These are phyloP conservation scores for Colletotrichum musae DNA, from an alignment of 2,329 filamentous ascomycete species.

Conservation along the genomic window DNA sequence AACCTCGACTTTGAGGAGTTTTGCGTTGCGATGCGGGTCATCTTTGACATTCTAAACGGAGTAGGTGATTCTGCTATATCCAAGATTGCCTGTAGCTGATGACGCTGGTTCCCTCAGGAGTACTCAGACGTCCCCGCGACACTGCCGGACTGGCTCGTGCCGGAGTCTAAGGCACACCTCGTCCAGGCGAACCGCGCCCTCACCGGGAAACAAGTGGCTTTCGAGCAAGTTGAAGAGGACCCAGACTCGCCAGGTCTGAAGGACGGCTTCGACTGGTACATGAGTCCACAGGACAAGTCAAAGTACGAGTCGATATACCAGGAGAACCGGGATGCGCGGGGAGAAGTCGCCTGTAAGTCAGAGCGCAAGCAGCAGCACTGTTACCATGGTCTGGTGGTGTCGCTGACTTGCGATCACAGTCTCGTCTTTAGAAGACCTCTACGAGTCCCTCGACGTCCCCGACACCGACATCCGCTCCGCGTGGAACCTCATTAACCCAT, in stretches of 20 bases:
- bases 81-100: conserved; percentile 22
- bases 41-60: conserved; percentile 97
- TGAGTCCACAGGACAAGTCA: conserved; percentile 89
- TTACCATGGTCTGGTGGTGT: background rate
- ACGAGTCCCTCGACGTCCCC: conserved; percentile 82
- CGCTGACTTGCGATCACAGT: conserved; percentile 65
- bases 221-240: conserved; percentile 88
- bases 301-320: conserved; percentile 99
- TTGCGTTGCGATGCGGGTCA: conserved; percentile 97
- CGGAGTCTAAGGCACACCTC: conserved; percentile 93
- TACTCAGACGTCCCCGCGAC: conserved; percentile 88
- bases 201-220: conserved; percentile 83
- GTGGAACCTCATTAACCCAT: conserved; percentile 98
- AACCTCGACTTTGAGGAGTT: conserved; percentile 99
- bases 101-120: conserved; percentile 69
- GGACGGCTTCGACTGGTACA: conserved; percentile 99
- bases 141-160: conserved; percentile 96
- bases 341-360: conserved; percentile 82
- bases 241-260: conserved; percentile 87
- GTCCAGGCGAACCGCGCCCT: conserved; percentile 87
- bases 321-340: conserved; percentile 89
- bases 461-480: conserved; percentile 89
- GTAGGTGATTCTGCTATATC: conserved; percentile 64
- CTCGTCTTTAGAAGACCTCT: conserved; percentile 83
- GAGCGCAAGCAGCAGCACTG: background rate